Evolutionary conservation across 2,329 filamentous ascomycete species (phyloP), one percentile per base, ranked within the genome.

Genomic region (Aspergillus bombycis): DNA sequence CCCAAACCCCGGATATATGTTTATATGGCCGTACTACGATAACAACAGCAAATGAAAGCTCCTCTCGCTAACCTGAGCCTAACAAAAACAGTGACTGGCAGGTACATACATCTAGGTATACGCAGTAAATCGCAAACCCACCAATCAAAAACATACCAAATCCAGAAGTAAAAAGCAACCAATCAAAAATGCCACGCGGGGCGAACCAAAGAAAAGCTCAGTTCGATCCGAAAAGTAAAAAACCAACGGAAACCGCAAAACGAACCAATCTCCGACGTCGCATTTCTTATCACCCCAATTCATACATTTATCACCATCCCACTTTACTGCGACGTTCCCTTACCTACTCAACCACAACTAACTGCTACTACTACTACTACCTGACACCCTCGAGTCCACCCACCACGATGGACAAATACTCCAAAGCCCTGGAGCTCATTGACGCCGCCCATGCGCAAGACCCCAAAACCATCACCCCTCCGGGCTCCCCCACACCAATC

Each of bases 381-480:
- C 38, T 28, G 26, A 28, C 50, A 36, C n/a, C 8, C 9, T 30
- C 50, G 9, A 21, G 32, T 32, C 30, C 26, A 57, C 14, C 11
- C 57, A 19, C 57, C 53, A 68, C 57, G 63, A 79, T 78, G 76
- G 68, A 72, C 43, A 72, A 70, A 65, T 79, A 74, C 62, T 68
- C 76, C 19, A 68, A 69, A 59, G 91, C 90, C 30, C 81, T 93
- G 46, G 75, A 82, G 43, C 83, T 88, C 68, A 94, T 96, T 72
- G 92, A 95, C 79, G 84, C 85, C 60, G 92, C 90, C 0, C 91
- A 93, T 78, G 80, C 86, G 61, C 78, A 85, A 67, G 91, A 93
- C 75, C 90, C 91, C 4, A 90, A 81, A 71, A 84, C 82, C 45
- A 58, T 66, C 52, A 63, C 56, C 62, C 16, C 58, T 53, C 57